These are phyloP conservation scores for Trichoderma virens DNA, from an alignment of 495 filamentous ascomycete genomes.

Conservation along the genomic window DNA sequence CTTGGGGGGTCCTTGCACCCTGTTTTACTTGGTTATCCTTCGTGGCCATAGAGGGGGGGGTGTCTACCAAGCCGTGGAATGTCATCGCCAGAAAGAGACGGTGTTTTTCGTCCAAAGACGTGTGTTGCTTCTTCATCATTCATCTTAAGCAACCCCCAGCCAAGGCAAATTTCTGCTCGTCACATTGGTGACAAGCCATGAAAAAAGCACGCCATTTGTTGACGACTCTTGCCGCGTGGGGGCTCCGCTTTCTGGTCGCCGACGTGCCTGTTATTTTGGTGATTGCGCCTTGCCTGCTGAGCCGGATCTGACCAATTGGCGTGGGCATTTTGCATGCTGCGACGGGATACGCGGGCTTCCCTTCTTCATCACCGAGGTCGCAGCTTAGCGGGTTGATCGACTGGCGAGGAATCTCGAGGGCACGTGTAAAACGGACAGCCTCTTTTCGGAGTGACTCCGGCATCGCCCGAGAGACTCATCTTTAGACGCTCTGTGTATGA, in stretches of 20 bases:
- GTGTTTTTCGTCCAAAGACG: background rate
- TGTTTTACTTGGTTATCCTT: too few species aligned
- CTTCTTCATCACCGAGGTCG: slow-evolving; percentile 1
- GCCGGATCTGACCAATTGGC: background rate
- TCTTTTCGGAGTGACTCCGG: background rate
- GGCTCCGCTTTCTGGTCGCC: background rate
- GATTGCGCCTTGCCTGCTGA: background rate
- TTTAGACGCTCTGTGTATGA: too few species aligned
- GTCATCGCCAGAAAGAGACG: background rate
- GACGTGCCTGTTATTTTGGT: background rate
- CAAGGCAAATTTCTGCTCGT: background rate
- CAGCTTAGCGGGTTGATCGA: background rate
- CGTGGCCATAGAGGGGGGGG: background rate
- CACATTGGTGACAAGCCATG: background rate
- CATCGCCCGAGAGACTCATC: background rate
- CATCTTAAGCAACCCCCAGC: background rate
- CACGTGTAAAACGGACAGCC: background rate
- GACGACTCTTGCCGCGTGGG: background rate
- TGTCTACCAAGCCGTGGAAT: background rate
- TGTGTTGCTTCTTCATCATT: background rate
- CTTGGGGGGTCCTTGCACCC: background rate
- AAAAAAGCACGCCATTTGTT: slow-evolving; percentile 8
- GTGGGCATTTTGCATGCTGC: too few species aligned
- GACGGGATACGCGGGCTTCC: background rate
- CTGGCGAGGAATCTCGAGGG: background rate